A percentile compares a stretch with the other conserved stretches of the same genome.
These are phyloP conservation scores for Fraxinus americana DNA, from an alignment of 257 asterid genomes.

Conservation along the genomic window DNA sequence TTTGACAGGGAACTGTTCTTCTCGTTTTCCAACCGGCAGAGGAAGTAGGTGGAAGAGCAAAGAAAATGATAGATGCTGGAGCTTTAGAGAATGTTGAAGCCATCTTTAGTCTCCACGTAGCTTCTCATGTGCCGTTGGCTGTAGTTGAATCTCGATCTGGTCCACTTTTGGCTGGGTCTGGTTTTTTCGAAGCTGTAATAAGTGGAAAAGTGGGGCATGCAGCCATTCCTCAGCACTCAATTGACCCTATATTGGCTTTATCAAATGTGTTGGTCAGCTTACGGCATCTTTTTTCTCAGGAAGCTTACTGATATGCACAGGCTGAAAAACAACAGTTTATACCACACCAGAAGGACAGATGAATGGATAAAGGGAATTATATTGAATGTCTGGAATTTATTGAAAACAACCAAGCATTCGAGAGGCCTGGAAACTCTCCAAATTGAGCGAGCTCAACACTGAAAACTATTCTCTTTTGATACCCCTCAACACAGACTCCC, in stretches of 20 bases:
- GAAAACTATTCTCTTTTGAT: too few relatives aligned
- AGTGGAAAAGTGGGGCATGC: conserved; percentile 97
- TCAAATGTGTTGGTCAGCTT: conserved; percentile 82
- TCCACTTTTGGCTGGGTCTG: conserved; percentile 79
- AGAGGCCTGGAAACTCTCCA: too few relatives aligned
- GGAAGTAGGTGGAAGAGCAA: conserved; percentile 46
- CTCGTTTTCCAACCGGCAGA: conserved; percentile 97
- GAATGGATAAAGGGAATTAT: too few relatives aligned
- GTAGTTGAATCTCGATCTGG: conserved; percentile 36
- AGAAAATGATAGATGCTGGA: conserved; percentile 81
- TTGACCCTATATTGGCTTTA: conserved; percentile 92
- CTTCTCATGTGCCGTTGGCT: too few relatives aligned
- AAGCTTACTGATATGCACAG: too few relatives aligned
- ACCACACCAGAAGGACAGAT: too few relatives aligned
- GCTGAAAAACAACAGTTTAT: too few relatives aligned
- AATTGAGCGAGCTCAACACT: too few relatives aligned
- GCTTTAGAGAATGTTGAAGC: conserved; percentile 74
- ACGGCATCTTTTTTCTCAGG: conserved; percentile 86
- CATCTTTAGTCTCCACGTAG: conserved; percentile 28
- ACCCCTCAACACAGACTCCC: too few relatives aligned
- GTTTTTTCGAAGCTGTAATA: conserved; percentile 81
- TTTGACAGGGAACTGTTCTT: conserved; percentile 80
- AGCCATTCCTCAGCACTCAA: conserved; percentile 88
- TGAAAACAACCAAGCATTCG: too few relatives aligned
- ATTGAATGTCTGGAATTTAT: too few relatives aligned